A percentile compares a stretch with the other conserved stretches of the same genome.
Evolutionary conservation across 148 eudicot species (phyloP).

Genomic region (Rhododendron williamsianum): DNA sequence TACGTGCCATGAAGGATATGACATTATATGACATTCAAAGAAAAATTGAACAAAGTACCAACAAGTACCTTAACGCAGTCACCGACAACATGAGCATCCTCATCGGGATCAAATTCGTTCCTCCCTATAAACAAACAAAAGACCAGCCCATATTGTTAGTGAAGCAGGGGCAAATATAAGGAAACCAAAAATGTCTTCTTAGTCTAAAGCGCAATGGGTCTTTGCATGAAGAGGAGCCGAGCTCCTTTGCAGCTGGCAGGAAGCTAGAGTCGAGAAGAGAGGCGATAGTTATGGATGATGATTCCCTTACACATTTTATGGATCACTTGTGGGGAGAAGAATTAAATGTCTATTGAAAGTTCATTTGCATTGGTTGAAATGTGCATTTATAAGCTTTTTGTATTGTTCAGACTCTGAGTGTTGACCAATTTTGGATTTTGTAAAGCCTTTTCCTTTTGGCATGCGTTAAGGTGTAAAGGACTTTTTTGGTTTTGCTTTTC

Average conservation of each 20-base stretch:
- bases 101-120: slow-evolving; percentile 77
- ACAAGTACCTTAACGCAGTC: slow-evolving; percentile 93
- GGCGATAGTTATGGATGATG: neutral
- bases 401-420: neutral
- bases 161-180: neutral
- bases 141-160: slow-evolving; percentile 5
- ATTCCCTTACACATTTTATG: neutral
- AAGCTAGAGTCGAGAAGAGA: neutral
- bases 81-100: slow-evolving; percentile 98
- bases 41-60: slow-evolving; percentile 26
- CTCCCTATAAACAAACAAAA: slow-evolving; percentile 51
- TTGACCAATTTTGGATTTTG: neutral
- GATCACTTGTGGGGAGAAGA: neutral
- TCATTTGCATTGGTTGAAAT: neutral
- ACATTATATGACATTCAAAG: neutral
- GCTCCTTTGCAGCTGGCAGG: neutral
- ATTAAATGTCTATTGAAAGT: neutral
- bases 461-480: neutral
- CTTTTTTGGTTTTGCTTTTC: neutral
- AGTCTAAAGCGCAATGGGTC: neutral
- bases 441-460: neutral
- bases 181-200: neutral
- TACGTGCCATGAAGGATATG: neutral
- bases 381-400: neutral
- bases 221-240: neutral